These are phyloP conservation scores for Aspergillus pseudonomiae DNA, from an alignment of 2,329 filamentous ascomycete species.

Conservation along the genomic window DNA sequence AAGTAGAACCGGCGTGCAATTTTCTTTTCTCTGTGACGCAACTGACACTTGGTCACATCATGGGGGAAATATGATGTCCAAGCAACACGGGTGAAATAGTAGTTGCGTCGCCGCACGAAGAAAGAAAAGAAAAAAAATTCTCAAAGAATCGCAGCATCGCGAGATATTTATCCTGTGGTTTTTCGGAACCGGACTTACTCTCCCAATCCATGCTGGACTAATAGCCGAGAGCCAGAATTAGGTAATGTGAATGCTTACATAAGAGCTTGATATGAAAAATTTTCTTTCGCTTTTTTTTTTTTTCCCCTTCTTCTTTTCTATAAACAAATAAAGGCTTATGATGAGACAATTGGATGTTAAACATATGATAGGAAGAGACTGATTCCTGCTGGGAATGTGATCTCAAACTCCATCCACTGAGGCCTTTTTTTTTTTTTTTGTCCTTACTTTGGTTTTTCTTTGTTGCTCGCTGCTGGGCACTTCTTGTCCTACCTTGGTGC, in stretches of 20 bases:
- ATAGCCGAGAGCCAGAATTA: slow-evolving; percentile 10
- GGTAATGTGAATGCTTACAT: slow-evolving; percentile 17
- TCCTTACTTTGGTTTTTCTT: background rate
- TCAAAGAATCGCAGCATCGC: slow-evolving; percentile 14
- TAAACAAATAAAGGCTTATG: slow-evolving; percentile 40
- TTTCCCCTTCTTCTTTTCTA: slow-evolving; percentile 23
- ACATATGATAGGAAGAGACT: slow-evolving; percentile 54
- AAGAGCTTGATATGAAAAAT: background rate
- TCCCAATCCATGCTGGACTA: slow-evolving; percentile 12
- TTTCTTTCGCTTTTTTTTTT: slow-evolving; percentile 3
- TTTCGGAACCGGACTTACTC: slow-evolving; percentile 20
- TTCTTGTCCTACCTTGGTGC: background rate
- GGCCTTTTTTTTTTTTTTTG: slow-evolving; percentile 26
- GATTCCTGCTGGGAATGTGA: slow-evolving; percentile 43
- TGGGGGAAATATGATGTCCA: slow-evolving; percentile 58
- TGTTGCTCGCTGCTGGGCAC: background rate
- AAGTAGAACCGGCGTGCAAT: slow-evolving; percentile 71
- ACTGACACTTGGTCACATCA: slow-evolving; percentile 72
- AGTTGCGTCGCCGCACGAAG: slow-evolving; percentile 81
- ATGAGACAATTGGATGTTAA: slow-evolving; percentile 45
- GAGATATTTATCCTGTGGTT: slow-evolving; percentile 29
- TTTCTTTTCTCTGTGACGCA: slow-evolving; percentile 74
- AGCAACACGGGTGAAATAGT: slow-evolving; percentile 78
- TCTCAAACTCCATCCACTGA: slow-evolving; percentile 48
- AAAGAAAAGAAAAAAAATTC: slow-evolving; percentile 57